phyloP scores from a whole-genome alignment of 2,329 filamentous ascomycete genomes.

The Hyphodiscus sp. region DNA sequence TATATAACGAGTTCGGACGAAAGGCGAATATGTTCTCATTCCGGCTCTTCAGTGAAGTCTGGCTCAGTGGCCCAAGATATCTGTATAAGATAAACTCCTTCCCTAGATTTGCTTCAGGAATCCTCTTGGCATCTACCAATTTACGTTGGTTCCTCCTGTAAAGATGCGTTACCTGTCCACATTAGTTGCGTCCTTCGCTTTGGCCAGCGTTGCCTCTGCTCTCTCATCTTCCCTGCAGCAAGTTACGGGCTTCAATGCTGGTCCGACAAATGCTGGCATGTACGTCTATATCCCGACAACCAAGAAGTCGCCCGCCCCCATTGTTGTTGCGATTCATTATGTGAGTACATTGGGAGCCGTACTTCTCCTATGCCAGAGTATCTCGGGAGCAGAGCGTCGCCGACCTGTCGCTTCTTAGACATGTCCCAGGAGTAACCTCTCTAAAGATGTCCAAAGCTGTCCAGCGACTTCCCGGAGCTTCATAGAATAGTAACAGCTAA shows the following conservation, averaged over 20 bases:
- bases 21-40: not conserved
- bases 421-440: too few relatives aligned
- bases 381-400: too few relatives aligned
- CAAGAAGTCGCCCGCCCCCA: slow-evolving; percentile 2
- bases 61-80: not conserved
- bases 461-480: too few relatives aligned
- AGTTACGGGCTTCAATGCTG: slow-evolving; percentile 11
- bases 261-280: slow-evolving; percentile 12
- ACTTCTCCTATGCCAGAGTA: too few relatives aligned
- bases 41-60: not conserved
- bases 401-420: too few relatives aligned
- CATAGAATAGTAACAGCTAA: too few relatives aligned
- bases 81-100: not conserved
- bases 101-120: not conserved
- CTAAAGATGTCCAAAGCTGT: too few relatives aligned
- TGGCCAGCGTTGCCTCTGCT: slow-evolving; percentile 1
- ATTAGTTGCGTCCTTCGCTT: not conserved
- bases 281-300: slow-evolving; percentile 15
- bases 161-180: not conserved
- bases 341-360: not conserved
- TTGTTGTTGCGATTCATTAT: slow-evolving; percentile 15
- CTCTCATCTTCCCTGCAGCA: slow-evolving; percentile 8
- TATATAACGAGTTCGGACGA: not conserved
- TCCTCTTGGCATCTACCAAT: not conserved
- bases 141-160: not conserved